A percentile compares a stretch with the other conserved stretches of the same genome.
Conservation (phyloP, 2,329 filamentous ascomycete species). For the Septoria linicola region DNA sequence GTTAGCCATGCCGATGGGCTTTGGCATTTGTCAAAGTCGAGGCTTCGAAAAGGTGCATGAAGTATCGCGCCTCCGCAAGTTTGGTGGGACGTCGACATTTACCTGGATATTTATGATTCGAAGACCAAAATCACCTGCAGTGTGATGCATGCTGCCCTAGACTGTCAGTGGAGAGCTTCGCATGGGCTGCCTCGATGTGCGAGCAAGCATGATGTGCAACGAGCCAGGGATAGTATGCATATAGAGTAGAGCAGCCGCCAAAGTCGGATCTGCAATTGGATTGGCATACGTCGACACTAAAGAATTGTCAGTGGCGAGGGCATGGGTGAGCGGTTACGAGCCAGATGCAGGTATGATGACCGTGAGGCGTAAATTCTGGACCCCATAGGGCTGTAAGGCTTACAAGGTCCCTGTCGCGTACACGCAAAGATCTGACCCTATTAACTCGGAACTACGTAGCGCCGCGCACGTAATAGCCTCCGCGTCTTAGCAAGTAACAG, state of each 20-base stretch:
- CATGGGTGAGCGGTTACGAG: slow-evolving; percentile 3
- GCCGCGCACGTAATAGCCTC: too few relatives aligned
- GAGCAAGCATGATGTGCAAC: background rate
- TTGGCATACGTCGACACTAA: slow-evolving; percentile 1
- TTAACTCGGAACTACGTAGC: too few relatives aligned
- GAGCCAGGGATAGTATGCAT: background rate
- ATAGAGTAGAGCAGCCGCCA: background rate
- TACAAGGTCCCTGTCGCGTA: too few relatives aligned
- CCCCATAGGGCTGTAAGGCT: background rate
- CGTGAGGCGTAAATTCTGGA: slow-evolving; percentile 9
- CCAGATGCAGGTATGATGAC: background rate
- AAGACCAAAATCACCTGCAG: background rate
- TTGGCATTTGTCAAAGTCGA: background rate
- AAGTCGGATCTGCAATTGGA: background rate
- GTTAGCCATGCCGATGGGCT: background rate
- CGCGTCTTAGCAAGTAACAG: too few relatives aligned
- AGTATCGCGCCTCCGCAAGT: background rate
- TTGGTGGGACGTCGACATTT: background rate
- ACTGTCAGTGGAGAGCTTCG: background rate
- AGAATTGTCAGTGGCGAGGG: slow-evolving; percentile 5
- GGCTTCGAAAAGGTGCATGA: background rate
- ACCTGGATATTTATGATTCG: background rate
- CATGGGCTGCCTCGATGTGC: too few relatives aligned
- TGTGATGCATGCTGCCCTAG: background rate
- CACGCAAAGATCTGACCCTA: too few relatives aligned